Base-by-base conservation (phyloP, 257 asterid species). In the Scutellaria barbata region DNA sequence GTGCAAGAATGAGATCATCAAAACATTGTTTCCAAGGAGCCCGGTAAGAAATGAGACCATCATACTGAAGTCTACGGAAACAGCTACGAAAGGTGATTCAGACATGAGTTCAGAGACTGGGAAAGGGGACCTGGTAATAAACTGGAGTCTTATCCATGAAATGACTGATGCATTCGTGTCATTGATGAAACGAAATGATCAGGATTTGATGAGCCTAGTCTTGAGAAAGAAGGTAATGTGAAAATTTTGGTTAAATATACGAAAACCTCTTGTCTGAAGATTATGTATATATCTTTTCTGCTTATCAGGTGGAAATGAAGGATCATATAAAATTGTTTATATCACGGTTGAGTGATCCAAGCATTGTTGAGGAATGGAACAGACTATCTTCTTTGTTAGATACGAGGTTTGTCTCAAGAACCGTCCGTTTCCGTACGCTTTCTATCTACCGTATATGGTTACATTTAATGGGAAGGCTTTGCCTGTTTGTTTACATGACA, bases 201-300 rank as follows among this genome's bases (percentile, higher is more conserved):
- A 55, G 18, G 33, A 75, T 17, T 48, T 30, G 53, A 45, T 10
- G 52, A 61, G 25, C 18, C 42, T 58, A 10, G 5, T 61, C 50
- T 39, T 30, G 52, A 54, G 52, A 46, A 59, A 77, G 55, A 86
- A 79, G 88, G 91, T 83, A 83, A 63, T 53, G 5, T 74, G 0
- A 63, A 16, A 1, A 55, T 9, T 4, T n/a, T n/a, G n/a, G 11
- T 48, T 55, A 41, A 37, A 30, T 40, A 30, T 40, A 33, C 60
- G 16, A 40, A 43, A 3, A n/a, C 43, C 10, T 10, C 16, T 14
- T 50, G 12, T 20, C 50, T 45, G 25, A 42, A 14, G 8, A 13
- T 64, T 0, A 3, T 47, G 9, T 60, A 9, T 22, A 45, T 63
- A 0, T 30, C 8, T 0, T 5, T n/a, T 13, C 9, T 65, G 0